Conservation (phyloP, 352 stramenopile genomes). For the Pythium rishiriense region DNA sequence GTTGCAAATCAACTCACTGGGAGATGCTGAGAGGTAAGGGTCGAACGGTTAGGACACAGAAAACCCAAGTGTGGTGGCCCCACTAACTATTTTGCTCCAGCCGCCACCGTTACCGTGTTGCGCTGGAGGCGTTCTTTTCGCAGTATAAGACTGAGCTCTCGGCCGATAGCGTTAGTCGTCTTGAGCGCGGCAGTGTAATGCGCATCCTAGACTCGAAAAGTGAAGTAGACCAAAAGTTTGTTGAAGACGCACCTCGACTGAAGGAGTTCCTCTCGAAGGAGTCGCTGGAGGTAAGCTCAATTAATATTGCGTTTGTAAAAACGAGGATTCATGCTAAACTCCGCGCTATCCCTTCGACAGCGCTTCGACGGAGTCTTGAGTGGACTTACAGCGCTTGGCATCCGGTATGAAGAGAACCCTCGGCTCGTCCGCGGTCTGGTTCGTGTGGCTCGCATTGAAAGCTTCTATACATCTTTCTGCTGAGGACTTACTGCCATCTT, state of each 20-base stretch:
- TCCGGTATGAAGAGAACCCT: slow-evolving; percentile 61
- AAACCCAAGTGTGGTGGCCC: background rate
- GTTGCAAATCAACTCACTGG: slow-evolving; percentile 83
- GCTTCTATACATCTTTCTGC: background rate
- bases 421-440: slow-evolving; percentile 84
- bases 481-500: background rate
- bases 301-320: background rate
- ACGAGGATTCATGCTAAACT: background rate
- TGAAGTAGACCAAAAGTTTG: slow-evolving; percentile 61
- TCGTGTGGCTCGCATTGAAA: background rate
- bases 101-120: slow-evolving; percentile 62
- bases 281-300: slow-evolving; percentile 37
- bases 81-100: slow-evolving; percentile 25
- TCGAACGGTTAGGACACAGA: background rate
- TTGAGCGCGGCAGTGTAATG: slow-evolving; percentile 82
- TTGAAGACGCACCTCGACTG: slow-evolving; percentile 65
- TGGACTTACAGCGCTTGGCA: slow-evolving; percentile 59
- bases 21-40: slow-evolving; percentile 73
- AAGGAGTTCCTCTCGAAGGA: slow-evolving; percentile 65
- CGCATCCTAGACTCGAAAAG: slow-evolving; percentile 88
- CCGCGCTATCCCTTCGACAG: slow-evolving; percentile 23
- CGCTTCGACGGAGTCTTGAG: slow-evolving; percentile 68
- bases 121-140: slow-evolving; percentile 65
- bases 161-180: slow-evolving; percentile 65
- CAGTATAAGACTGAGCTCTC: slow-evolving; percentile 69